phyloP scores from a whole-genome alignment of 768 basidiomycete species.

The Paxillus rubicundulus region DNA sequence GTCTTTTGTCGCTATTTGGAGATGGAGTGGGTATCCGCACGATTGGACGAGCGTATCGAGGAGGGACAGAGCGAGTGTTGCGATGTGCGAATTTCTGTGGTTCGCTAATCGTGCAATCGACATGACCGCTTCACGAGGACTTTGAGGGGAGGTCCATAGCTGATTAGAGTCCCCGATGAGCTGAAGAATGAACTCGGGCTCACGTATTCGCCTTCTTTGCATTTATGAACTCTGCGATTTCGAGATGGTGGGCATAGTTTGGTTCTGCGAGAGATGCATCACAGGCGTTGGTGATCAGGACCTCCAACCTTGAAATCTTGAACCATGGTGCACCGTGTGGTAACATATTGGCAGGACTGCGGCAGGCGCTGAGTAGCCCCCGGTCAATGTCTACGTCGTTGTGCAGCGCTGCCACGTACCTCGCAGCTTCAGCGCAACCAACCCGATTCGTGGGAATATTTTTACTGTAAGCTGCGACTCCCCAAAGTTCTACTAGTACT shows the following conservation, averaged over 20 bases:
- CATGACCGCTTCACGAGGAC: slow-evolving; percentile 91
- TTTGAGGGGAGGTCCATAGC: slow-evolving; percentile 28
- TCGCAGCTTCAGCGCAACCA: not conserved
- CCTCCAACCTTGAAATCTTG: slow-evolving; percentile 61
- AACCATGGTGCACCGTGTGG: slow-evolving; percentile 52
- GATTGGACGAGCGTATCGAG: slow-evolving; percentile 91
- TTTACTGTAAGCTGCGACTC: too few species aligned
- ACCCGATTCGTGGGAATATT: not conserved
- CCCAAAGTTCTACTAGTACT: too few species aligned
- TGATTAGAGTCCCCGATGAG: not conserved
- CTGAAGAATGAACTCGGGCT: slow-evolving; percentile 27
- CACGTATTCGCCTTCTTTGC: slow-evolving; percentile 95
- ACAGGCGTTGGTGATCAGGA: slow-evolving; percentile 79
- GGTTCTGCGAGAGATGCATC: slow-evolving; percentile 85
- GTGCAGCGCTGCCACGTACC: not conserved
- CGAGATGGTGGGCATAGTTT: slow-evolving; percentile 88
- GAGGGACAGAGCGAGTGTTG: slow-evolving; percentile 79
- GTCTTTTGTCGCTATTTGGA: slow-evolving; percentile 96
- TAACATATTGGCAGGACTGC: slow-evolving; percentile 39
- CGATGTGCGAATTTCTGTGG: slow-evolving; percentile 89
- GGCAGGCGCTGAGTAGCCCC: not conserved
- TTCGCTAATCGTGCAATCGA: slow-evolving; percentile 80
- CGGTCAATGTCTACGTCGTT: not conserved
- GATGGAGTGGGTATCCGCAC: slow-evolving; percentile 96
- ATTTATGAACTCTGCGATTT: slow-evolving; percentile 92